Base-by-base conservation (phyloP, 129 eudicot species). In the Logfia minima region DNA sequence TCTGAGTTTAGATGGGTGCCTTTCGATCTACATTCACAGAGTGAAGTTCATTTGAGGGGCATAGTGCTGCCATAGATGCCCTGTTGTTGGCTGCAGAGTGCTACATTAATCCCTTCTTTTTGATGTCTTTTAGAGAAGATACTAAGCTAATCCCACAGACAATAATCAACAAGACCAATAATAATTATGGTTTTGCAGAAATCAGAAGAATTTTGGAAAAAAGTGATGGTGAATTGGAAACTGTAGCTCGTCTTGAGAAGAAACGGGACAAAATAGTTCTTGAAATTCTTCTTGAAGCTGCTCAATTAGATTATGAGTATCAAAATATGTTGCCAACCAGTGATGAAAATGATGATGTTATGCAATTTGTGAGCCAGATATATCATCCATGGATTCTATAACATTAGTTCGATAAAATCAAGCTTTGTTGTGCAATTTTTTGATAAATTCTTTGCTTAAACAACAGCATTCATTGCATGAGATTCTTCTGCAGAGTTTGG, bases 41-140 rank as follows among this genome's bases (percentile, higher is more conserved):
- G 74, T 62, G 86, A 83, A 62, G 75, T 77, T 58, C 87, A 29
- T 86, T 79, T 5, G 97, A 93, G 86, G 85, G 91, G 74, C 97
- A 93, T 62, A 82, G 75, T 80, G 96, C 96, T 78, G 91, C 97
- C 62, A 76, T 91, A 24, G 98, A 93, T 83, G 88, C 98, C 79
- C 84, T 93, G 87, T 88, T 93, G 74, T 75, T 93, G 76, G 96
- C 97, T 28, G 98, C 98, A 52, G 98, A 93, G 61, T 93, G 98
- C 73, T 88, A 90, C 77, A 82, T 89, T 17, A 91, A 90, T 89
- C 98, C 98, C 64, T 87, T 80, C 86, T 86, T 89, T 83, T 72
- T 87, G 86, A 77, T 77, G 81, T 82, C 95, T 75, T 84, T 81
- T 60, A 79, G 73, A 70, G 90, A 81, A 64, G 64, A 71, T 55